phyloP scores from a whole-genome alignment of 169 alveolate genomes.

The Eimeria necatrix region DNA sequence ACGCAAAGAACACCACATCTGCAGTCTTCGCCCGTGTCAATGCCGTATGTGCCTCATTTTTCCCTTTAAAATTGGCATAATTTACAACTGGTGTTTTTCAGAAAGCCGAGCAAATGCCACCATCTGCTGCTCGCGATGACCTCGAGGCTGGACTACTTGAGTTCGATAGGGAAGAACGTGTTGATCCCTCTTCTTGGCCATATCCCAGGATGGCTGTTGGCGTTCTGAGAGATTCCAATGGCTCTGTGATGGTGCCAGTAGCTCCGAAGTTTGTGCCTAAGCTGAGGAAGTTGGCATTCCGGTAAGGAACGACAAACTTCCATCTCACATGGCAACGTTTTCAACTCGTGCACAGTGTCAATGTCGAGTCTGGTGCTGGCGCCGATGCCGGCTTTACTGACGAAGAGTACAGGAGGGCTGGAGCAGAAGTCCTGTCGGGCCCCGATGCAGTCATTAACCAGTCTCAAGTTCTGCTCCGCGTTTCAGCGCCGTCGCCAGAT shows the following conservation, averaged over 20 bases:
- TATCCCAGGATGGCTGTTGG: conserved; percentile 74
- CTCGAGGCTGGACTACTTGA: conserved; percentile 65
- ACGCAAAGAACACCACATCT: conserved; percentile 91
- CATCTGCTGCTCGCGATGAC: conserved; percentile 74
- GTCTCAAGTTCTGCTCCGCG: conserved; percentile 89
- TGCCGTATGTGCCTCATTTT: conserved; percentile 36
- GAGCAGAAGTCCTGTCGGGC: conserved; percentile 86
- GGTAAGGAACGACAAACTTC: not conserved
- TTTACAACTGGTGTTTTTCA: not conserved
- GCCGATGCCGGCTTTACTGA: conserved; percentile 88
- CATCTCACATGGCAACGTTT: not conserved
- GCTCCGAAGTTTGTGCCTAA: conserved; percentile 91
- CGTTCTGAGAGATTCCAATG: conserved; percentile 67
- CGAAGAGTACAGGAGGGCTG: conserved; percentile 84
- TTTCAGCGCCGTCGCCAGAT: conserved; percentile 88
- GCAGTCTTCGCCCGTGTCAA: conserved; percentile 84
- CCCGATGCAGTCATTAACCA: conserved; percentile 84
- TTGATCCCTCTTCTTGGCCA: conserved; percentile 70
- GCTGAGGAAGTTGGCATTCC: conserved; percentile 89
- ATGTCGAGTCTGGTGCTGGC: conserved; percentile 92
- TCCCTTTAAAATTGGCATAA: not conserved
- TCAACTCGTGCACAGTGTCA: conserved; percentile 80
- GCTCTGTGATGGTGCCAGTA: conserved; percentile 86
- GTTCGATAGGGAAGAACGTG: conserved; percentile 71
- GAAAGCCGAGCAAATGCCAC: conserved; percentile 66